Conservation (phyloP, 2,329 filamentous ascomycete genomes). For the Pseudofabraea citricarpa region DNA sequence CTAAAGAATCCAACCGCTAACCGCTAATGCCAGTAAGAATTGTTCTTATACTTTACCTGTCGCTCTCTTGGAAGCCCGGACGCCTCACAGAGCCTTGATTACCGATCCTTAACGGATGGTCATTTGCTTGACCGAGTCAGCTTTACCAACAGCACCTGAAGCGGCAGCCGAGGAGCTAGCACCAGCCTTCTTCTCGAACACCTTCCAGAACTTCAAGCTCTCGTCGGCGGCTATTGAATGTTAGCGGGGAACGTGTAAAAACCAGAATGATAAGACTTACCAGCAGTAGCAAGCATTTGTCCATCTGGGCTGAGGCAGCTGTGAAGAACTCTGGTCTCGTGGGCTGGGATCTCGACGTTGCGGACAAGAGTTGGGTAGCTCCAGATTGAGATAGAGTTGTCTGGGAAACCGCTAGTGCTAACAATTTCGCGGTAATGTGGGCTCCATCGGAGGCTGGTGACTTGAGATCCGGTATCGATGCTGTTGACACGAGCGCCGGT, state of each 20-base stretch:
- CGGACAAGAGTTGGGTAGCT: conserved; percentile 96
- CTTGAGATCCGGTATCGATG: conserved; percentile 97
- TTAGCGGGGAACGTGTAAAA: conserved; percentile 24
- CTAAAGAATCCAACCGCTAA: conserved; percentile 38
- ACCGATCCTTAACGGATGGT: conserved; percentile 66
- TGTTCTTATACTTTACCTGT: conserved; percentile 26
- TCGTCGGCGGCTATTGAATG: conserved; percentile 71
- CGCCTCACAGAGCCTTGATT: conserved; percentile 19
- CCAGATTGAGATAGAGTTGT: conserved; percentile 99
- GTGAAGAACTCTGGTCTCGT: conserved; percentile 95
- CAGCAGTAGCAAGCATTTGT: conserved; percentile 94
- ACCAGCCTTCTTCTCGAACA: conserved; percentile 97
- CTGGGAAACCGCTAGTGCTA: conserved; percentile 95
- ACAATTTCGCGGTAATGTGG: conserved; percentile 97
- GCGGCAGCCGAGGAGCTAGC: conserved; percentile 58
- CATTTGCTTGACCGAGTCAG: conserved; percentile 89
- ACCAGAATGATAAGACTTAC: conserved; percentile 36
- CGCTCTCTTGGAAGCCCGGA: conserved; percentile 18
- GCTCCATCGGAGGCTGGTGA: conserved; percentile 94
- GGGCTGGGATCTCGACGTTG: conserved; percentile 95
- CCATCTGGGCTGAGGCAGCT: conserved; percentile 95
- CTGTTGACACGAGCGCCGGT: conserved; percentile 97
- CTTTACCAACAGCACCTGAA: conserved; percentile 69
- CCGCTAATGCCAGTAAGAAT: conserved; percentile 37
- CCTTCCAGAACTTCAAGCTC: conserved; percentile 99